A percentile compares a stretch with the other conserved stretches of the same genome.
Conservation (phyloP, 2,329 filamentous ascomycete species). For the Fusarium abutilonis region DNA sequence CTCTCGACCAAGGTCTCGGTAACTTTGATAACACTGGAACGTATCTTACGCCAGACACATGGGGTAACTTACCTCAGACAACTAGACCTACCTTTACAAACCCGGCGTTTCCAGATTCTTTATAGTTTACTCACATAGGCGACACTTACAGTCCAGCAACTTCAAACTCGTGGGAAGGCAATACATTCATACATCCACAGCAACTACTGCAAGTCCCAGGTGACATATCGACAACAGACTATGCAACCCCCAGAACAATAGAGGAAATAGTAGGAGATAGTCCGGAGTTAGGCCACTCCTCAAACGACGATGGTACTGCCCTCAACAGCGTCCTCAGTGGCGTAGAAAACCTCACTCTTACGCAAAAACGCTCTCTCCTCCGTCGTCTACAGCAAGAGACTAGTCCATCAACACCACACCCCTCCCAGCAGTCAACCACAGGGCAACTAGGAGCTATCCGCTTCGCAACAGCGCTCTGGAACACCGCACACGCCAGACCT, state of each 20-base stretch:
- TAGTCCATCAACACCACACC: neutral
- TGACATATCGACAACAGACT: neutral
- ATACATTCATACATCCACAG: neutral
- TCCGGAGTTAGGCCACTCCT: neutral
- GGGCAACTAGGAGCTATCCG: slow-evolving; percentile 36
- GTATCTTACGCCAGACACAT: neutral
- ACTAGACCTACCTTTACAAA: neutral
- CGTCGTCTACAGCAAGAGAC: slow-evolving; percentile 37
- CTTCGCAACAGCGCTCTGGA: slow-evolving; percentile 36
- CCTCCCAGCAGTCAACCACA: slow-evolving; percentile 19
- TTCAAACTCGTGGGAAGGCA: slow-evolving; percentile 5
- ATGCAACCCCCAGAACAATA: neutral
- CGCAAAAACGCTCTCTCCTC: slow-evolving; percentile 39
- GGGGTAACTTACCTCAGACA: neutral
- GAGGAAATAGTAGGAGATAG: slow-evolving; percentile 20
- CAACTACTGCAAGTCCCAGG: neutral
- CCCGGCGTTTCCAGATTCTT: neutral
- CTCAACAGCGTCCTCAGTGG: slow-evolving; percentile 29
- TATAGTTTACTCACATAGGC: neutral
- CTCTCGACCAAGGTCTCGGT: neutral
- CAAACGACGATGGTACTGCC: slow-evolving; percentile 5
- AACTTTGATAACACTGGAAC: neutral
- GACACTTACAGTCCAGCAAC: neutral
- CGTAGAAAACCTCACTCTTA: slow-evolving; percentile 27
- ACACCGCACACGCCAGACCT: slow-evolving; percentile 27